Percentiles rank a stretch among this genome's conserved stretches.
These are phyloP conservation scores for Tricladium varicosporioides DNA, from an alignment of 2,329 filamentous ascomycete genomes.

Conservation along the genomic window DNA sequence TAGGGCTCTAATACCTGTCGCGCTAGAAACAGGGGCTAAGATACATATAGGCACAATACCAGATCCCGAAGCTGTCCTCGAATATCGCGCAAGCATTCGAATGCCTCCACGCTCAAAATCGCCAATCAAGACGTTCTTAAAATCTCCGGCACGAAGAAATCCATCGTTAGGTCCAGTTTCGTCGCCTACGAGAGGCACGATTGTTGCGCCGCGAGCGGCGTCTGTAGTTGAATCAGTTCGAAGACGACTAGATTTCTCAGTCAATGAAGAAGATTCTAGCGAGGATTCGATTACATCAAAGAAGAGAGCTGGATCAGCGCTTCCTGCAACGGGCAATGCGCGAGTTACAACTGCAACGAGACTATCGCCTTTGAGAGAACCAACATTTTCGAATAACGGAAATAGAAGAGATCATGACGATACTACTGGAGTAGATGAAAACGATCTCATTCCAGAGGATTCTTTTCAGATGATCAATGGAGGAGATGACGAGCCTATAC, in stretches of 20 bases:
- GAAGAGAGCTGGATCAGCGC: slow-evolving; percentile 19
- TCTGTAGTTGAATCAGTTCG: slow-evolving; percentile 27
- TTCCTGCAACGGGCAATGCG: slow-evolving; percentile 12
- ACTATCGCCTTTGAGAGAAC: slow-evolving; percentile 13
- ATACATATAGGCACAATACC: slow-evolving; percentile 44
- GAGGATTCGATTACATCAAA: slow-evolving; percentile 13
- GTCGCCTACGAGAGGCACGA: slow-evolving; percentile 29
- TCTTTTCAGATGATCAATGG: slow-evolving; percentile 24
- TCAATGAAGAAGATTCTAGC: slow-evolving; percentile 17
- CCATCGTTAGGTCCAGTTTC: slow-evolving; percentile 31
- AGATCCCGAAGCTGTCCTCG: slow-evolving; percentile 44
- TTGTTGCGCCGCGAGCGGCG: slow-evolving; percentile 25
- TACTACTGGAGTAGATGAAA: slow-evolving; percentile 42
- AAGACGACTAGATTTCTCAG: slow-evolving; percentile 34
- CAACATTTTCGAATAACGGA: slow-evolving; percentile 19
- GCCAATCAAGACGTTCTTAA: slow-evolving; percentile 34
- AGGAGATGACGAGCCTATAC: slow-evolving; percentile 33
- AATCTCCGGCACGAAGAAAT: slow-evolving; percentile 35
- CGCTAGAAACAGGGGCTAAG: slow-evolving; percentile 4
- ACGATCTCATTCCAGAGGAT: slow-evolving; percentile 48
- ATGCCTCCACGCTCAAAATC: slow-evolving; percentile 35
- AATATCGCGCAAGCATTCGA: slow-evolving; percentile 28
- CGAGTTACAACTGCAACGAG: slow-evolving; percentile 24
- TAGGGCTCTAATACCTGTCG: slow-evolving; percentile 34
- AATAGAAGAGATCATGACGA: slow-evolving; percentile 33